Evolutionary conservation across 129 eudicot genomes (phyloP), one percentile per base, ranked within the genome.

Genomic region (Centaurea solstitialis): DNA sequence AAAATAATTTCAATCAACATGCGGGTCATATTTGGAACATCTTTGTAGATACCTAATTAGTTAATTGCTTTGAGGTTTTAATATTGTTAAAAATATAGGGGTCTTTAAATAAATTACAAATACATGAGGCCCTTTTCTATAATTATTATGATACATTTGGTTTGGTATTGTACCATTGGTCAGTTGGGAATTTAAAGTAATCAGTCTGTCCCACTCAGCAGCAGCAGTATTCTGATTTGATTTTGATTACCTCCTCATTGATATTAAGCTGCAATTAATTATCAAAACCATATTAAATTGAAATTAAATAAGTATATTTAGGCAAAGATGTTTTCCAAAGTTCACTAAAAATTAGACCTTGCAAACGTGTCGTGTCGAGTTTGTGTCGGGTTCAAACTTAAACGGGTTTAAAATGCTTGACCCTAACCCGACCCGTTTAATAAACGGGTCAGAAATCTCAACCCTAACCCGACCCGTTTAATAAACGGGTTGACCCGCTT

Each of bases 121-220:
- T 33, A 43, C 57, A 74, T 75, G 79, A 69, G 81, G 37, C 28
- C 50, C 78, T 68, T 53, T 35, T 76, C 22, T 23, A 2, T 33
- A 71, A 45, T 38, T 18, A 80, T n/a, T 33, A 24, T 39, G 26
- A 72, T 47, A 62, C 45, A 57, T 10, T 10, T 80, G 74, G 78
- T 66, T 64, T 76, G 80, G 80, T 70, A 59, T 79, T 38, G 77
- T 75, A 59, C 81, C 65, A 87, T 76, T 76, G 81, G 84, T 77
- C 85, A 80, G 80, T 41, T 50, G 28, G 24, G 80, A 83, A 83
- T 73, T 77, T 20, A 66, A 82, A 73, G 79, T 47, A 74, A 37
- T 47, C 45, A 30, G 87, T 74, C 61, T 86, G 89, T 67, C 47
- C 13, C 30, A 70, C 89, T 76, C 90, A 85, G 87, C 85, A 65